Evolutionary conservation across 768 basidiomycete genomes (phyloP).

Genomic region (Cystofilobasidium bisporidii): DNA sequence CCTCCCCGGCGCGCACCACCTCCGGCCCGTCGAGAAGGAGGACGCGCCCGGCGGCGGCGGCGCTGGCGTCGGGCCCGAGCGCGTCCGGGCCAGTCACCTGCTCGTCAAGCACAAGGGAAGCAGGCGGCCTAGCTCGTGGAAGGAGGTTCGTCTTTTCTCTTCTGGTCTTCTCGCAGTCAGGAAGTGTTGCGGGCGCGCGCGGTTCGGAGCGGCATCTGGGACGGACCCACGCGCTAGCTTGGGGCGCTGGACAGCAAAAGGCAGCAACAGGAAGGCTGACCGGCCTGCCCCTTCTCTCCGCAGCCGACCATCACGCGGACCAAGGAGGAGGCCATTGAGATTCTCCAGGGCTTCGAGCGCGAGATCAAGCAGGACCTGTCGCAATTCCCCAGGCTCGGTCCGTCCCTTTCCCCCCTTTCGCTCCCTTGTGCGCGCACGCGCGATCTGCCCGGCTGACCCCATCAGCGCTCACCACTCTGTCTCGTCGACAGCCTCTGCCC

Average conservation of each 20-base stretch:
- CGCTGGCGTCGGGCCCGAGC: slow-evolving; percentile 37
- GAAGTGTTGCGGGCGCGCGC: too few species aligned
- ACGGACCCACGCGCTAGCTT: too few species aligned
- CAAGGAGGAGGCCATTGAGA: slow-evolving; percentile 26
- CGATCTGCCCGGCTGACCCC: too few species aligned
- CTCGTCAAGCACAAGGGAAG: slow-evolving; percentile 68
- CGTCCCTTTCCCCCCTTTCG: not conserved
- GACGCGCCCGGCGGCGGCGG: slow-evolving; percentile 31
- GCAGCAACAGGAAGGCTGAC: too few species aligned
- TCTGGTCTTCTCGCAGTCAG: too few species aligned
- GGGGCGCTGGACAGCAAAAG: too few species aligned
- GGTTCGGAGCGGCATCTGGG: too few species aligned
- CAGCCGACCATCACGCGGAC: slow-evolving; percentile 27
- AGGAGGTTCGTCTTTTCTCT: slow-evolving; percentile 43
- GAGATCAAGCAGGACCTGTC: slow-evolving; percentile 4
- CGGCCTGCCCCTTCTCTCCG: too few species aligned
- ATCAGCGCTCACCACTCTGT: not conserved
- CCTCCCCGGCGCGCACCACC: slow-evolving; percentile 59
- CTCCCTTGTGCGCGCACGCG: too few species aligned
- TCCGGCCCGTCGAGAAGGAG: slow-evolving; percentile 32
- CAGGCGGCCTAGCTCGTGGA: slow-evolving; percentile 45
- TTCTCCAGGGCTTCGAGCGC: slow-evolving; percentile 14
- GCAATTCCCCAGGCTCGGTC: slow-evolving; percentile 23
- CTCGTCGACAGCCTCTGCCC: slow-evolving; percentile 45
- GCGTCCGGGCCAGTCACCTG: slow-evolving; percentile 90